Evolutionary conservation across 441 rosid species (phyloP).

Genomic region (Adansonia gregorii): DNA sequence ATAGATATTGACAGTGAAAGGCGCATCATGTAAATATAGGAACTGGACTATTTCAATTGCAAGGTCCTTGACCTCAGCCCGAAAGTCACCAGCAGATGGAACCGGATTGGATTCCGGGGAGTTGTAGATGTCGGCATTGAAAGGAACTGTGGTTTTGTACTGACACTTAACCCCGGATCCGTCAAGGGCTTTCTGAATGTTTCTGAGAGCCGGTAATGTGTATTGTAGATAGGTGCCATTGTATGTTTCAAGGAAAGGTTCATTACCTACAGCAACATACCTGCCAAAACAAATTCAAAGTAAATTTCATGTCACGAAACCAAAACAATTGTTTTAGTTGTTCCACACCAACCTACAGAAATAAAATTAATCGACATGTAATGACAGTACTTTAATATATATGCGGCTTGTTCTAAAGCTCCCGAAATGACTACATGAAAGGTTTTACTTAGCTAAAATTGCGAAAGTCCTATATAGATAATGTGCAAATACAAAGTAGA

Average conservation of each 20-base stretch:
- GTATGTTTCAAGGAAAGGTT: conserved; percentile 47
- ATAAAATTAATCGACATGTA: background rate
- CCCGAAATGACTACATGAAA: too few relatives aligned
- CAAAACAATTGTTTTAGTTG: background rate
- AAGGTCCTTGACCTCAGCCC: conserved; percentile 38
- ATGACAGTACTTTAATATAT: background rate
- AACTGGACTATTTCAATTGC: conserved; percentile 41
- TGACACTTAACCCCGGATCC: conserved; percentile 30
- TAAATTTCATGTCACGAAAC: background rate
- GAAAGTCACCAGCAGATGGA: conserved; percentile 51
- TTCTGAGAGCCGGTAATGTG: conserved; percentile 46
- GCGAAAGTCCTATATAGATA: background rate
- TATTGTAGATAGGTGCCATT: conserved; percentile 35
- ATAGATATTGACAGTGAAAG: conserved; percentile 53
- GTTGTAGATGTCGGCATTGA: conserved; percentile 50
- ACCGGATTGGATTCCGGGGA: conserved; percentile 41
- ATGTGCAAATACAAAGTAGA: background rate
- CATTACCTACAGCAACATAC: conserved; percentile 55
- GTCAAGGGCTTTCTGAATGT: conserved; percentile 44
- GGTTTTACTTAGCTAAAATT: too few relatives aligned
- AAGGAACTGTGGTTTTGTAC: conserved; percentile 47
- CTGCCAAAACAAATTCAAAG: conserved; percentile 33
- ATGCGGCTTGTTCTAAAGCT: background rate
- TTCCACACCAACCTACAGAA: background rate
- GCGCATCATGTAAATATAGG: conserved; percentile 40